These are phyloP conservation scores for Tylopilus vinaceipallidus DNA, from an alignment of 768 basidiomycete species.

Conservation along the genomic window DNA sequence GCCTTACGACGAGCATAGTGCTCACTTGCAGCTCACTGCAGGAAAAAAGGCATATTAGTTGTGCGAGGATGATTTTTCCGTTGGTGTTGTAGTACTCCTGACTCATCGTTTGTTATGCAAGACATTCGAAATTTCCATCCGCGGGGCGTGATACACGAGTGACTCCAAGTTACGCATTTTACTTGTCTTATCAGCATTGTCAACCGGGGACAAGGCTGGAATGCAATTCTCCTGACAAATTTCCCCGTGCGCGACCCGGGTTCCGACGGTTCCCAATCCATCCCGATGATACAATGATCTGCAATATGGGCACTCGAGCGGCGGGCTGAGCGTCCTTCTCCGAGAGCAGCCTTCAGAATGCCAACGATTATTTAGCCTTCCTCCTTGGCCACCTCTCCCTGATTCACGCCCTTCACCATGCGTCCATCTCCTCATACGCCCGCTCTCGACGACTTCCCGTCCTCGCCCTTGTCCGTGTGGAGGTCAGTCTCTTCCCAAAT, in stretches of 20 bases:
- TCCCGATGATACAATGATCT: background rate
- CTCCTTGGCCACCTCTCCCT: background rate
- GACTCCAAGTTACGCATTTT: background rate
- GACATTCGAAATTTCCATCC: slow-evolving; percentile 1
- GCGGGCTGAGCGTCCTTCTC: slow-evolving; percentile 10
- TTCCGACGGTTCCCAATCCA: no score
- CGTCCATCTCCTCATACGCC: background rate
- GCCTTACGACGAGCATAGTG: slow-evolving; percentile 95
- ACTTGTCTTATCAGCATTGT: background rate
- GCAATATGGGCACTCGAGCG: slow-evolving; percentile 1
- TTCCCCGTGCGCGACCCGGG: background rate
- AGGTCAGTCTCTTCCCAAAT: slow-evolving; percentile 20
- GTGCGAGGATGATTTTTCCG: background rate
- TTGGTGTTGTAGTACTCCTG: background rate
- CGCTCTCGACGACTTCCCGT: slow-evolving; percentile 3
- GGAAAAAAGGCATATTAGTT: slow-evolving; percentile 70
- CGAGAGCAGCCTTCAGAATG: slow-evolving; percentile 1
- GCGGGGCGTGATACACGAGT: background rate
- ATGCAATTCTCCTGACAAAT: background rate
- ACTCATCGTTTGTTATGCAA: background rate
- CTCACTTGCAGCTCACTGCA: slow-evolving; percentile 81
- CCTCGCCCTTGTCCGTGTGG: slow-evolving; percentile 23
- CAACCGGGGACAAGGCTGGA: no score
- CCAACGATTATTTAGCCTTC: slow-evolving; percentile 8
- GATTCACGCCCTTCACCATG: background rate